Percentiles rank a stretch among this genome's conserved stretches.
These are phyloP conservation scores for Trypanosoma theileri DNA, from an alignment of 208 protist genomes.

Conservation along the genomic window DNA sequence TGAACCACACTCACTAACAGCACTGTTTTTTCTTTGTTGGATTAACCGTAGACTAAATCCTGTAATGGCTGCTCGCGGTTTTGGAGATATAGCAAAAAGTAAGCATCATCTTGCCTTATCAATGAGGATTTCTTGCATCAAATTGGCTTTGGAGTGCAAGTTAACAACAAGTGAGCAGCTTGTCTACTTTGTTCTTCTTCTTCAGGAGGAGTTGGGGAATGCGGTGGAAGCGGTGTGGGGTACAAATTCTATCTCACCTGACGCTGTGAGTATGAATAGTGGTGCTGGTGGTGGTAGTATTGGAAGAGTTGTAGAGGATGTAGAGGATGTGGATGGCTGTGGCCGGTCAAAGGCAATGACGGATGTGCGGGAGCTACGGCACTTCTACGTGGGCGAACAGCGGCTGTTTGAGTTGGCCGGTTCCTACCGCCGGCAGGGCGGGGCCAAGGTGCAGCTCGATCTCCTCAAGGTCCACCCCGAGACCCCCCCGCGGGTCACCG, in stretches of 20 bases:
- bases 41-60: conserved; percentile 28
- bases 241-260: background rate
- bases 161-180: conserved; percentile 42
- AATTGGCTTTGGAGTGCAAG: conserved; percentile 41
- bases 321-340: too few species aligned
- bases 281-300: too few species aligned
- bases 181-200: conserved; percentile 61
- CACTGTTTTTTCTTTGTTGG: conserved; percentile 63
- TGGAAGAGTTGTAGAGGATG: too few species aligned
- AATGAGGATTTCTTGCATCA: conserved; percentile 47
- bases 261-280: too few species aligned
- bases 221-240: conserved; percentile 41
- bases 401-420: conserved; percentile 69
- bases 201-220: conserved; percentile 66
- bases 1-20: conserved; percentile 50
- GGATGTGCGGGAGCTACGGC: conserved; percentile 45
- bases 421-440: conserved; percentile 59
- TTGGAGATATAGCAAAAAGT: conserved; percentile 60
- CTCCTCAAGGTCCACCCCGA: conserved; percentile 73
- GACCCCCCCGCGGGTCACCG: conserved; percentile 40
- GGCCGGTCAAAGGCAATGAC: background rate
- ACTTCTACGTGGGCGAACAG: conserved; percentile 54
- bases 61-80: conserved; percentile 47
- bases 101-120: conserved; percentile 38
- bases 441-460: conserved; percentile 80